Evolutionary conservation across 1,284 basidiomycete species (phyloP).

Genomic region (Apiotrichum porosum): DNA sequence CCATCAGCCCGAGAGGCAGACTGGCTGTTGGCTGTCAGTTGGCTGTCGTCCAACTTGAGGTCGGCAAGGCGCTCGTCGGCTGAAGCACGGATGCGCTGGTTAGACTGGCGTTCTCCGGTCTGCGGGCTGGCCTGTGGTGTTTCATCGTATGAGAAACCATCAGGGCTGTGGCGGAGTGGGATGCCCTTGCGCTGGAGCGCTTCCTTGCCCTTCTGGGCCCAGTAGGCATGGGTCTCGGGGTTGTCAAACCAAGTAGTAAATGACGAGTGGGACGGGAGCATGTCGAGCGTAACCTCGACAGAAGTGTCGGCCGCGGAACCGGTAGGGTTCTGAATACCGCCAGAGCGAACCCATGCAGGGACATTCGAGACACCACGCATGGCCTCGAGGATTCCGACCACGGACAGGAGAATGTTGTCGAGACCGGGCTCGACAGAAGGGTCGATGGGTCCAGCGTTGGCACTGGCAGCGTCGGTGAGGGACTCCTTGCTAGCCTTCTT

Average conservation of each 20-base stretch:
- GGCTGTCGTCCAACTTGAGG: no score
- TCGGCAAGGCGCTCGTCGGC: no score
- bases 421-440: constrained; percentile 13
- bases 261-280: constrained; percentile 27
- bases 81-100: no score
- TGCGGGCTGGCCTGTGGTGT: no score
- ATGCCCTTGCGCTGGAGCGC: constrained; percentile 35
- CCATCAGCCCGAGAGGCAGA: no score
- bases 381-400: constrained; percentile 45
- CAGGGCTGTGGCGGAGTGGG: constrained; percentile 25
- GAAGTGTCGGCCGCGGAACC: neutral
- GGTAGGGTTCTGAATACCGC: constrained; percentile 24
- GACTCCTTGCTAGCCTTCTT: no score
- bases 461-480: no score
- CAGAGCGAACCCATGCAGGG: constrained; percentile 42
- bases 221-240: constrained; percentile 10
- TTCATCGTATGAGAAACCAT: no score
- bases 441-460: neutral
- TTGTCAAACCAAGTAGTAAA: constrained; percentile 36
- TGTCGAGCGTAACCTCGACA: constrained; percentile 14
- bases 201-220: constrained; percentile 28
- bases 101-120: no score
- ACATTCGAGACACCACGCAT: constrained; percentile 34
- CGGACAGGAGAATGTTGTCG: constrained; percentile 40
- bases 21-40: no score